A percentile compares a stretch with the other conserved stretches of the same genome.
Conservation (phyloP, 805 yeast species). For the Suhomyces pyralidae region DNA sequence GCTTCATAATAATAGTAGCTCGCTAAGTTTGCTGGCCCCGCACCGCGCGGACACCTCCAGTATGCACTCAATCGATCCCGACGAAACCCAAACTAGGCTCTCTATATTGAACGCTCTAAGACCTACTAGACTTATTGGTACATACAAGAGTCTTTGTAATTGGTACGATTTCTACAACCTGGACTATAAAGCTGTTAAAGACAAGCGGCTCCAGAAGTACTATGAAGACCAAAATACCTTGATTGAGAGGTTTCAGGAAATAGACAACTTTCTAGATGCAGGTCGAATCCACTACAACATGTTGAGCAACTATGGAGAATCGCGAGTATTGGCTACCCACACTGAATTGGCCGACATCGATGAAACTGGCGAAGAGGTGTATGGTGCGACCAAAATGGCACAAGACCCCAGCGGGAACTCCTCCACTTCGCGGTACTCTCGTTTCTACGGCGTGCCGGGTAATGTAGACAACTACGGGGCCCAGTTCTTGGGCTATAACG, state of each 20-base stretch:
- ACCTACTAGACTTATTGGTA: slow-evolving; percentile 36
- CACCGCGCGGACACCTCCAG: slow-evolving; percentile 11
- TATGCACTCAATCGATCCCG: slow-evolving; percentile 16
- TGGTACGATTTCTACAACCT: slow-evolving; percentile 25
- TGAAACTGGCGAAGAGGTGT: slow-evolving; percentile 8
- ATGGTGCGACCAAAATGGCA: background rate
- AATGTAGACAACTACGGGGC: slow-evolving; percentile 58
- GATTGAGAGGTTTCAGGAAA: slow-evolving; percentile 53
- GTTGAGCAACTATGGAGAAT: slow-evolving; percentile 56
- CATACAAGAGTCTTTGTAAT: slow-evolving; percentile 23
- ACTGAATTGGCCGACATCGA: slow-evolving; percentile 16
- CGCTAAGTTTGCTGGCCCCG: background rate
- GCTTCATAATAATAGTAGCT: slow-evolving; percentile 2
- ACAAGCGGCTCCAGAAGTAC: slow-evolving; percentile 33
- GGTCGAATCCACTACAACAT: slow-evolving; percentile 61
- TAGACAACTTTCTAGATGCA: slow-evolving; percentile 66
- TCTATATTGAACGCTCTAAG: slow-evolving; percentile 22
- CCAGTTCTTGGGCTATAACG: slow-evolving; percentile 48
- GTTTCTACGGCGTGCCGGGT: slow-evolving; percentile 53
- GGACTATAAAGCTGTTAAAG: slow-evolving; percentile 7
- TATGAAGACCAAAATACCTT: slow-evolving; percentile 60
- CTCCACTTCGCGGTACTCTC: slow-evolving; percentile 20
- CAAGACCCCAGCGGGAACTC: slow-evolving; percentile 7
- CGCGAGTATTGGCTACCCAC: slow-evolving; percentile 18
- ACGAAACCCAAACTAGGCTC: slow-evolving; percentile 22